Percentiles rank a stretch among this genome's conserved stretches.
phyloP scores from a whole-genome alignment of 1,284 basidiomycete genomes.

The Moesziomyces sp. region DNA sequence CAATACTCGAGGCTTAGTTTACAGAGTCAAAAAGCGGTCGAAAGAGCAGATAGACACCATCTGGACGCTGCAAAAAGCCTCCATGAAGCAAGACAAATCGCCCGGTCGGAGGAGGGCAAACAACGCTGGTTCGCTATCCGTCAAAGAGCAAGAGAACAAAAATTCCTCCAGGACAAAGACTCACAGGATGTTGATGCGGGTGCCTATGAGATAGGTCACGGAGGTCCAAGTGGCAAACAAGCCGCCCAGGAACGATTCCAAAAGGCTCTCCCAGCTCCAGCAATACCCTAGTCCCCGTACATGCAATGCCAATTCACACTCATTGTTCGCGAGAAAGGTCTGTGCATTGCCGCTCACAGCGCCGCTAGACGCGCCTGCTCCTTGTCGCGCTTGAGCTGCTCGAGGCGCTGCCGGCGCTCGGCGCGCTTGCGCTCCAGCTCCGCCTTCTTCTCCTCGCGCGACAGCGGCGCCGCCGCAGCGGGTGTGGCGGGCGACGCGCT shows the following conservation, averaged over 20 bases:
- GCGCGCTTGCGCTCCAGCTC: slow-evolving; percentile 55
- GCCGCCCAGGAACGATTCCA: slow-evolving; percentile 28
- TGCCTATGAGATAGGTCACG: slow-evolving; percentile 29
- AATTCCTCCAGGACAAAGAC: slow-evolving; percentile 10
- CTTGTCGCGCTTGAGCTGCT: slow-evolving; percentile 52
- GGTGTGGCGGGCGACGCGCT: slow-evolving; percentile 17
- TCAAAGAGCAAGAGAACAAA: slow-evolving; percentile 26
- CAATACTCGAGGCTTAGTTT: slow-evolving; percentile 36
- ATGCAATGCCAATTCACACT: slow-evolving; percentile 1
- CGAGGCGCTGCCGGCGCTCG: slow-evolving; percentile 47
- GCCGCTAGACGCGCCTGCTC: slow-evolving; percentile 37
- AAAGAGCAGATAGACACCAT: slow-evolving; percentile 27
- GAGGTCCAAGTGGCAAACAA: slow-evolving; percentile 43
- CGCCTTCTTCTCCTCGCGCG: slow-evolving; percentile 59
- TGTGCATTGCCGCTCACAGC: slow-evolving; percentile 6
- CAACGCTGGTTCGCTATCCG: slow-evolving; percentile 23
- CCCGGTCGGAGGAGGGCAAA: slow-evolving; percentile 31
- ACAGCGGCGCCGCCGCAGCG: slow-evolving; percentile 22
- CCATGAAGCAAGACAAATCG: slow-evolving; percentile 24
- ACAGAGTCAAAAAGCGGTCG: slow-evolving; percentile 39
- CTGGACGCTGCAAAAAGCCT: slow-evolving; percentile 29
- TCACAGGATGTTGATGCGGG: not conserved
- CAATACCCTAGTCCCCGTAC: not conserved
- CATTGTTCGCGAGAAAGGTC: not conserved
- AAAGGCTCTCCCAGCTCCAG: slow-evolving; percentile 3